A percentile compares a stretch with the other conserved stretches of the same genome.
Conservation (phyloP, 177 flowering plant genomes). For the Vitis hybrid region DNA sequence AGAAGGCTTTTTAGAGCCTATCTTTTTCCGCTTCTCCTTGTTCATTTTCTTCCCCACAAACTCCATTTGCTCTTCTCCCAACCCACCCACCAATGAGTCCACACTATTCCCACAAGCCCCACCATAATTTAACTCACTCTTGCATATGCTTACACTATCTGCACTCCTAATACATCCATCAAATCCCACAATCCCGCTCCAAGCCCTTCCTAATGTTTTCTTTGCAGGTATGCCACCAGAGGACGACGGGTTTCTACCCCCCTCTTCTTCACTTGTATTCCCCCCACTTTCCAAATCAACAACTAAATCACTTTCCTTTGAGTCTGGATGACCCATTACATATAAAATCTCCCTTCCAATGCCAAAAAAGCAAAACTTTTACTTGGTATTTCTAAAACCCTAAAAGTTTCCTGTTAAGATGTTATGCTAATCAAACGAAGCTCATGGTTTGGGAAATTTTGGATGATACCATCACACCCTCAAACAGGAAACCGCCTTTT, state of each 20-base stretch:
- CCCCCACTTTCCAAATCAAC: too few relatives aligned
- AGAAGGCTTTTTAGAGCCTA: slow-evolving; percentile 32
- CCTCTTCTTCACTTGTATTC: slow-evolving; percentile 22
- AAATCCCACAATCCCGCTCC: slow-evolving; percentile 21
- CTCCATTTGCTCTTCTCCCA: too few relatives aligned
- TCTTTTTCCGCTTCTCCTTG: slow-evolving; percentile 36
- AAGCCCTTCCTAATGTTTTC: slow-evolving; percentile 21
- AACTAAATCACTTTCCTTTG: too few relatives aligned
- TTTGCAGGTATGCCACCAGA: slow-evolving; percentile 14
- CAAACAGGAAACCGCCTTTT: not conserved
- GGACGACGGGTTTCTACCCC: slow-evolving; percentile 2
- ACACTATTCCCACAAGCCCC: slow-evolving; percentile 10
- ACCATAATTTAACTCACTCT: slow-evolving; percentile 8
- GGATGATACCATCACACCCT: not conserved
- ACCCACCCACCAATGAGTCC: too few relatives aligned
- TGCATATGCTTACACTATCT: slow-evolving; percentile 1
- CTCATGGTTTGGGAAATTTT: not conserved
- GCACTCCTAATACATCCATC: slow-evolving; percentile 24
- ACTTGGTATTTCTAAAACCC: not conserved
- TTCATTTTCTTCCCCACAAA: slow-evolving; percentile 16
- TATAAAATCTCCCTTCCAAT: too few relatives aligned
- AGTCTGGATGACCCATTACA: too few relatives aligned
- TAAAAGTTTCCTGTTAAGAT: not conserved
- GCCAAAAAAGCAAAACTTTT: not conserved
- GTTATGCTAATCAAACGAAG: not conserved